Base-by-base conservation (phyloP, 1,139 yeast species). In the Geotrichum klebahnii region DNA sequence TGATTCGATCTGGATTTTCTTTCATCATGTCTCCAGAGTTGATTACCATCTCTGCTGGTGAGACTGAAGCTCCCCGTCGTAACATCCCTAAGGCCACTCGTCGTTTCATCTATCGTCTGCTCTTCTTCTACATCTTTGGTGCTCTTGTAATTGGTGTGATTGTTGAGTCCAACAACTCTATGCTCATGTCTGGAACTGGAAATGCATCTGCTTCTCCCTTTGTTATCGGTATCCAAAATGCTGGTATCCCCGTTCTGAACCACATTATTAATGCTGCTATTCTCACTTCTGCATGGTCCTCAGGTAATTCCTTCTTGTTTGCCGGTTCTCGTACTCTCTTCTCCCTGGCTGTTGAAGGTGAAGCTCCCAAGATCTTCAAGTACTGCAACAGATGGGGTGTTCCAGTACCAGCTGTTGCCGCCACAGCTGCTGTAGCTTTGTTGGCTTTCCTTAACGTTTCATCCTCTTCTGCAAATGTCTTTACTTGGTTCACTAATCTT, bases 21-120 rank as follows among this genome's bases (percentile, higher is more conserved):
- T 58, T 79, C 47, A 68, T 74, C 28, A 54, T 59, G 57, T 89
- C 88, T 26, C 84, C 95, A 57, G 90, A 83, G 67, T 73, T 81
- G 60, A 80, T 82, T 56, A 85, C 87, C 50, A 74, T 85, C 55
- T 83, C 89, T 20, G 86, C 89, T 34, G 85, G 88, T 26, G 92
- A 84, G 67, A 79, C 89, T 41, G 74, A 74, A 41, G 80, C 82
- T 60, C 90, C 90, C 52, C 73, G 82, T 64, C 72, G 74, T 59
- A 71, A 81, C 19, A 72, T 81, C 53, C 84, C 86, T 55, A 73
- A 72, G 58, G 84, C 85, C 36, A 77, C 78, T 54, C 77, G 77
- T 59, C 81, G 80, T 55, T 82, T 80, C 32, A 74, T 78, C 62
- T 79, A 80, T 77, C 74, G 86, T 67, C 74, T 81, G 55, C 61